These are phyloP conservation scores for Dipteronia sinensis DNA, from an alignment of 345 rosid genomes.

Conservation along the genomic window DNA sequence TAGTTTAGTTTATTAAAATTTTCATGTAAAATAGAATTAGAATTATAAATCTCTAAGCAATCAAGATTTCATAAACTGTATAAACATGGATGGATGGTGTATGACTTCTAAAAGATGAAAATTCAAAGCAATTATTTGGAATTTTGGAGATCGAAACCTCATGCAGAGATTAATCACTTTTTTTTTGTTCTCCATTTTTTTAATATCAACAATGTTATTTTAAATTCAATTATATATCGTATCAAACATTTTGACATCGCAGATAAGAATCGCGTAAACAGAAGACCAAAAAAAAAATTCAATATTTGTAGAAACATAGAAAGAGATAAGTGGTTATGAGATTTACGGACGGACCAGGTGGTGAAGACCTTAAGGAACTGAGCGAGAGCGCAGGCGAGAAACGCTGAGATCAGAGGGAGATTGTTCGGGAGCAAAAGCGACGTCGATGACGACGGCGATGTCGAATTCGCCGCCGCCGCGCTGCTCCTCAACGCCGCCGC, in stretches of 20 bases:
- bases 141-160: not conserved
- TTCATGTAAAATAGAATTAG: no score
- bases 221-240: not conserved
- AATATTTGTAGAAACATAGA: not conserved
- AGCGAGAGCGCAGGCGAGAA: conserved; percentile 89
- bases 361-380: conserved; percentile 97
- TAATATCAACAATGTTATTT: not conserved
- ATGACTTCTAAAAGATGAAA: no score
- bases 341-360: conserved; percentile 62
- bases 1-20: no score
- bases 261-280: not conserved
- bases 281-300: not conserved
- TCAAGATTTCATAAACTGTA: no score
- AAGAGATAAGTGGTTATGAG: conserved; percentile 1
- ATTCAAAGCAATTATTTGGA: not conserved
- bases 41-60: no score
- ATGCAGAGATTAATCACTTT: not conserved
- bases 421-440: conserved; percentile 54
- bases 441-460: conserved; percentile 38
- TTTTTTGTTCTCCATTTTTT: not conserved
- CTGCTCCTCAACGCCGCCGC: conserved; percentile 32
- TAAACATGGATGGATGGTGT: no score
- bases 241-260: not conserved
- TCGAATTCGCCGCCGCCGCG: conserved; percentile 21
- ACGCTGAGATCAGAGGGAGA: conserved; percentile 81